Evolutionary conservation across 2,329 filamentous ascomycete species (phyloP), one percentile per base, ranked within the genome.

Genomic region (Fusarium tjaetaba): DNA sequence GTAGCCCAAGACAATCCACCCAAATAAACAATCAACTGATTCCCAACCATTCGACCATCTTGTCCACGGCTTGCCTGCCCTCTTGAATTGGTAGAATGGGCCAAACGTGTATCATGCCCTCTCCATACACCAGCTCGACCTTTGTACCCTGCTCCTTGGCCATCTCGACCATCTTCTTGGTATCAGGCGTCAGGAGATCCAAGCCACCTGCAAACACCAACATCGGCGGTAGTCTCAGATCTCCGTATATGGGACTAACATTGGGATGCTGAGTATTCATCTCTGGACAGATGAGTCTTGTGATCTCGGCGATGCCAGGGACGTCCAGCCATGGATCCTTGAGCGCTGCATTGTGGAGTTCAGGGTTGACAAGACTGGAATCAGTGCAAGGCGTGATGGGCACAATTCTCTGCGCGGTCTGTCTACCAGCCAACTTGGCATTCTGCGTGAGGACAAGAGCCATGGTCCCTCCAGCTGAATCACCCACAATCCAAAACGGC

Each of bases 31-130:
- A 49, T 58, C 53, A 55, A 22, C 45, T 70, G 45, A 36, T 52
- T 34, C 70, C 68, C 42, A 82, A 38, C 76, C 78, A 82, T 28
- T 73, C 51, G 1, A 81, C 61, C 41, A 81, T 78, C 60, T 64
- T 74, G 10, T 79, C 73, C 28, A 79, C 56, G 2, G 80, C 79
- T 34, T 72, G 60, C 22, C 61, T 69, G 7, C 74, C 79, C 63
- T 82, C 80, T 32, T 75, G 73, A 8, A 80, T 73, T 13, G 79
- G 74, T 9, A 81, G 43, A 39, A 81, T 28, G 10, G 79, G 79
- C 80, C 80, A 82, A 14, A 79, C 79, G 39, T 82, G 80, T 53
- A 81, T 71, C 80, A 82, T 77, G 11, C 77, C 79, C 67, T 78
- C 74, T 20, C 80, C 80, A 20, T 76, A 46, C 9, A 81, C 71